These are phyloP conservation scores for Nicotiana otophora DNA, from an alignment of 257 asterid genomes.

Conservation along the genomic window DNA sequence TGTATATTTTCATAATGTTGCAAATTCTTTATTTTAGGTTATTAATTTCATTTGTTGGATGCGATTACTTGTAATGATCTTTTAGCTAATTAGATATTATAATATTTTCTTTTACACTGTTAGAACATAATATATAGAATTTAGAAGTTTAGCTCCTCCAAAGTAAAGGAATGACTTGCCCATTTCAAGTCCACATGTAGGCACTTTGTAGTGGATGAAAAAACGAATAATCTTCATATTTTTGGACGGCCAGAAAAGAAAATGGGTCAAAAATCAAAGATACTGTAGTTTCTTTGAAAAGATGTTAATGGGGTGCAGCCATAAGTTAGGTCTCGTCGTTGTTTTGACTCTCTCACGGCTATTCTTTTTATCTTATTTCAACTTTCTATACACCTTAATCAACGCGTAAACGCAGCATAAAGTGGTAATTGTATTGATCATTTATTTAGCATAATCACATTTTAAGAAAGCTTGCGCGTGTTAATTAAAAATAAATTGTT, in stretches of 20 bases:
- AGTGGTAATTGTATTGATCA: too few species aligned
- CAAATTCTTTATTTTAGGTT: too few species aligned
- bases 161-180: constrained; percentile 11
- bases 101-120: too few species aligned
- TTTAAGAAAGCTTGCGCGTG: not conserved
- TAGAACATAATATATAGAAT: too few species aligned
- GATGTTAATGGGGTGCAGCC: constrained; percentile 37
- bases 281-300: constrained; percentile 6
- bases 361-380: not conserved
- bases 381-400: not conserved
- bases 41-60: too few species aligned
- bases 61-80: too few species aligned
- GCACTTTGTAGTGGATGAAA: constrained; percentile 1
- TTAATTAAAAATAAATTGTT: too few species aligned
- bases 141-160: not conserved
- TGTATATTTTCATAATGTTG: too few species aligned
- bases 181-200: constrained; percentile 14
- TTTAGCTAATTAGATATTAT: too few species aligned
- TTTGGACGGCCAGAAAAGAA: not conserved
- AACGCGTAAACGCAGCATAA: not conserved
- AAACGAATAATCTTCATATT: not conserved
- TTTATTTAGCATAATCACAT: not conserved
- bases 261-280: not conserved
- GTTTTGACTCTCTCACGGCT: constrained; percentile 12
- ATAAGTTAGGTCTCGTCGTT: constrained; percentile 10